These are phyloP conservation scores for Tylopilus rubrobrunneus DNA, from an alignment of 768 basidiomycete genomes.

Conservation along the genomic window DNA sequence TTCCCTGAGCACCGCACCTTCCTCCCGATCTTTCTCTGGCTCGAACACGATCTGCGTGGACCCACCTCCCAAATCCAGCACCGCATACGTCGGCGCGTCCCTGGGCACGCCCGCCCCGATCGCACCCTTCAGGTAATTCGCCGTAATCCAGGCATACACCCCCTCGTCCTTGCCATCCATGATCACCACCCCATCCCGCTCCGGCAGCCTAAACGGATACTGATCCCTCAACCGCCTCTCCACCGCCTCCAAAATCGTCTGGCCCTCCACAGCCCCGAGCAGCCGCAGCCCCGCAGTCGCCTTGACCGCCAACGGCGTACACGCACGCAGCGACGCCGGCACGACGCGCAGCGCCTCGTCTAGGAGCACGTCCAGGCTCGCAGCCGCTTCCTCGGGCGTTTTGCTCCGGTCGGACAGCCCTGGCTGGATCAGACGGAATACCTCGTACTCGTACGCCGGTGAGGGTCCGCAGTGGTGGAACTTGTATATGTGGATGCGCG, in stretches of 20 bases:
- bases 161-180: conserved; percentile 98
- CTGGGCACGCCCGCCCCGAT: conserved; percentile 53
- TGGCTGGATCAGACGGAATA: conserved; percentile 77
- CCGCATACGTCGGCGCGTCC: conserved; percentile 67
- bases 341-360: conserved; percentile 79
- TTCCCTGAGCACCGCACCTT: conserved; percentile 46
- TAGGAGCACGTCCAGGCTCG: conserved; percentile 72
- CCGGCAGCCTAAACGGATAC: conserved; percentile 68
- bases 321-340: conserved; percentile 54
- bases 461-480: conserved; percentile 85
- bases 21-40: conserved; percentile 53
- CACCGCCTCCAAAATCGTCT: conserved; percentile 75
- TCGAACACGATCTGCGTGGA: conserved; percentile 98
- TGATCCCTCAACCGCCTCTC: conserved; percentile 47
- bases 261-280: conserved; percentile 57
- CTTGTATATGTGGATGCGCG: conserved; percentile 97
- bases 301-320: conserved; percentile 88
- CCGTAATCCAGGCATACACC: conserved; percentile 98
- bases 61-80: conserved; percentile 94
- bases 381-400: conserved; percentile 67
- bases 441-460: conserved; percentile 87
- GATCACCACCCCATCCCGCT: conserved; percentile 67
- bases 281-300: conserved; percentile 87
- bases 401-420: conserved; percentile 68
- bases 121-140: conserved; percentile 83